Conservation (phyloP, 768 basidiomycete genomes). For the Suillus subluteus region DNA sequence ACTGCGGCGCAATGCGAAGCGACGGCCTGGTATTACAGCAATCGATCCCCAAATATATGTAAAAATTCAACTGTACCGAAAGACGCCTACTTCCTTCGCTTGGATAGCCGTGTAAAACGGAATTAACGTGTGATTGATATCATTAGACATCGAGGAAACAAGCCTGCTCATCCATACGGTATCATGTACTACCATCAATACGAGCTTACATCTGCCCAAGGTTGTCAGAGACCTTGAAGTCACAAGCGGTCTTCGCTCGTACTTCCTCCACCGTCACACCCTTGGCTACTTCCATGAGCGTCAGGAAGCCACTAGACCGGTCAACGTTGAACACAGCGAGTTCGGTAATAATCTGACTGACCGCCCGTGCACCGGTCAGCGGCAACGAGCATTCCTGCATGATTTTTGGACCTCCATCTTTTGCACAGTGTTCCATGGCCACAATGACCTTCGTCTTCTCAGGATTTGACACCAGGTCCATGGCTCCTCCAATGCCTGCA, state of each 20-base stretch:
- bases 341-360: constrained; percentile 89
- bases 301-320: constrained; percentile 65
- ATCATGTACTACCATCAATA: not conserved
- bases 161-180: not conserved
- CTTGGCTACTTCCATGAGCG: constrained; percentile 74
- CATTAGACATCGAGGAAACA: not conserved
- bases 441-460: constrained; percentile 88
- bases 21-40: not conserved
- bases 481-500: constrained; percentile 85
- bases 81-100: not conserved
- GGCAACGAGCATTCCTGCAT: constrained; percentile 76
- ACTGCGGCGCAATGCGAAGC: not conserved
- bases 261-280: constrained; percentile 83
- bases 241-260: constrained; percentile 78
- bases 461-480: constrained; percentile 92
- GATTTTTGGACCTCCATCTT: constrained; percentile 85
- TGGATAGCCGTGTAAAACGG: not conserved
- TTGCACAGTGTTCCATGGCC: constrained; percentile 84
- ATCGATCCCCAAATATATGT: constrained; percentile 1
- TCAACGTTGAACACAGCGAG: constrained; percentile 86
- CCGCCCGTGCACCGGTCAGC: constrained; percentile 80
- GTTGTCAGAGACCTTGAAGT: constrained; percentile 61
- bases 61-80: not conserved
- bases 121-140: constrained; percentile 1
- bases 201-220: constrained; percentile 51